Percentiles rank a stretch among this genome's conserved stretches.
Evolutionary conservation across 2,329 filamentous ascomycete genomes (phyloP).

Genomic region (Macrophomina tecta): DNA sequence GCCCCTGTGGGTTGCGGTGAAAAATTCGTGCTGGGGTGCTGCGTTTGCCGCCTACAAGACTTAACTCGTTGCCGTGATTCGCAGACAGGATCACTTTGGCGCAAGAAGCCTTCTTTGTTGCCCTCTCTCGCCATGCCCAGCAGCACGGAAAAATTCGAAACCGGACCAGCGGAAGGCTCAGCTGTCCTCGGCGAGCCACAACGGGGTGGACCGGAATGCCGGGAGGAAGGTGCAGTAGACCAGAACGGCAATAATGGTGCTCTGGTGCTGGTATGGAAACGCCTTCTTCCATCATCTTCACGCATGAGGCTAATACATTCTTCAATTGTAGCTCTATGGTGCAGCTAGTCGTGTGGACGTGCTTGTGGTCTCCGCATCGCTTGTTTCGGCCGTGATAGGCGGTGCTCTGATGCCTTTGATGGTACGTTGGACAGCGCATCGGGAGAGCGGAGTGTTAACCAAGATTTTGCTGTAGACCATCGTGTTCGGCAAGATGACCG

Average conservation of each 20-base stretch:
- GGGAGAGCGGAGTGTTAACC: slow-evolving; percentile 31
- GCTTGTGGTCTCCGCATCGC: not conserved
- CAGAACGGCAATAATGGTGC: too few relatives aligned
- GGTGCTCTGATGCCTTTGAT: slow-evolving; percentile 46
- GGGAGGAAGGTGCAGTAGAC: too few relatives aligned
- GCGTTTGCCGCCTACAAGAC: not conserved
- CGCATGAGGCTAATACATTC: not conserved
- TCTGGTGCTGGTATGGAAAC: not conserved
- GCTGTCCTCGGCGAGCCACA: too few relatives aligned
- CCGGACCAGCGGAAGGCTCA: too few relatives aligned
- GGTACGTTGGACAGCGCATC: slow-evolving; percentile 44
- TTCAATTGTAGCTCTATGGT: not conserved
- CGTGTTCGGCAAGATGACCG: slow-evolving; percentile 48
- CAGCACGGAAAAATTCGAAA: too few relatives aligned
- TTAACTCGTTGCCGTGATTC: not conserved
- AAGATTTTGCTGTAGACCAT: slow-evolving; percentile 29
- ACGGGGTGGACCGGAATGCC: too few relatives aligned
- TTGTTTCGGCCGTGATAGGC: slow-evolving; percentile 38
- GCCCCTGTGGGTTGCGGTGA: too few relatives aligned
- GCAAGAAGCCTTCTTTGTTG: too few relatives aligned
- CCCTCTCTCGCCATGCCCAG: too few relatives aligned
- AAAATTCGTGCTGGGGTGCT: too few relatives aligned
- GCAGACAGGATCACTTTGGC: too few relatives aligned
- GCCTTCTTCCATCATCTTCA: not conserved
- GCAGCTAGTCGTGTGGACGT: not conserved